Evolutionary conservation across 2,329 filamentous ascomycete species (phyloP), one percentile per base, ranked within the genome.

Genomic region (Aspergillus pseudoglaucus): DNA sequence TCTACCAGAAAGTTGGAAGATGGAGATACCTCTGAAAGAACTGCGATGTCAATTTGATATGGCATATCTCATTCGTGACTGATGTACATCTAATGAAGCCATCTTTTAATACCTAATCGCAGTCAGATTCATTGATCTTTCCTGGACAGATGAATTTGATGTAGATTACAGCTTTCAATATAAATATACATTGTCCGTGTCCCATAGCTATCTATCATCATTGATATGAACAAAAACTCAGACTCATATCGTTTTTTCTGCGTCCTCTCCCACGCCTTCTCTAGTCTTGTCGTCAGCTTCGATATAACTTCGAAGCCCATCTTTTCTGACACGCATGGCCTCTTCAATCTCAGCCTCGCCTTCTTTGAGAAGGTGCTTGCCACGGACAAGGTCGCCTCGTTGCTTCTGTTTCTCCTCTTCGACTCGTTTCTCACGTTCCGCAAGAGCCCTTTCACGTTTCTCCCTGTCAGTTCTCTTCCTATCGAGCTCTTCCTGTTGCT

Each of bases 331-430:
- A 33, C 54, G 64, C 70, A 74, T 68, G 17, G 72, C 72, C 49
- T 68, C 65, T 52, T 71, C 64, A 42, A 75, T 59, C 49, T 75
- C 71, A 6, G 63, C 68, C 51, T 72, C 69, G 12, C 68, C 71
- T 56, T 73, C 70, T 46, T 62, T 59, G 30, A 75, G 54, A 45
- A 74, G 63, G 53, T 67, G 60, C 49, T 67, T 73, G 18, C 70
- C 65, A 45, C 69, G 68, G 30, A 64, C 49, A 41, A 74, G 59
- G 27, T 70, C 68, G 14, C 68, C 59, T 47, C 57, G 61, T 43
- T 71, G 67, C 38, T 61, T 69, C 42, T 62, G 59, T 45, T 73
- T 73, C 25, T 73, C 69, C 47, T 71, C 68, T 39, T 71, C 60
- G 3, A 74, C 72, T 30, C 62, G 61, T 47, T 65, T 67, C 48